Percentiles rank a stretch among this genome's conserved stretches.
phyloP scores from a whole-genome alignment of 2,329 filamentous ascomycete species.

The Alternaria infectoria region DNA sequence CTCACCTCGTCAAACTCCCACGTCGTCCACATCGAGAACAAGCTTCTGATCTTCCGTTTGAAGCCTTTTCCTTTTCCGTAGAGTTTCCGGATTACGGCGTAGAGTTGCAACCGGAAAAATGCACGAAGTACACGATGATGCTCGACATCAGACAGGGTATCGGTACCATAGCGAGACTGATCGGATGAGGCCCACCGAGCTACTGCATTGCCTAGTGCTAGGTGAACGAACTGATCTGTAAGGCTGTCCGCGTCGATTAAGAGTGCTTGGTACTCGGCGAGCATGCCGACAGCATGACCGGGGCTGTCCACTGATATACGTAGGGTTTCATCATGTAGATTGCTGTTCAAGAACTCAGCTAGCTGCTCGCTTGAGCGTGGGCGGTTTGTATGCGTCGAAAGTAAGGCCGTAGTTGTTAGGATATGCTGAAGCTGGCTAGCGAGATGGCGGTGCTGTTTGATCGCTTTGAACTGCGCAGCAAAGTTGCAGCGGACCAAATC shows the following conservation, averaged over 20 bases:
- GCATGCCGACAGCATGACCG: not conserved
- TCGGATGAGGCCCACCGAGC: not conserved
- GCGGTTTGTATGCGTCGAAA: not conserved
- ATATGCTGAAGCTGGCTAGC: slow-evolving; percentile 3
- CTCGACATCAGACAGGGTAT: not conserved
- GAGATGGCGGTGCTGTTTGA: not conserved
- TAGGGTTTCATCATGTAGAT: not conserved
- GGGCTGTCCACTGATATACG: not conserved
- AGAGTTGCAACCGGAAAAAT: not conserved
- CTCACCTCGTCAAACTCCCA: slow-evolving; percentile 6
- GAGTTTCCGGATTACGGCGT: not conserved
- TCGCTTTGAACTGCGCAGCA: not conserved
- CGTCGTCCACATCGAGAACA: not conserved
- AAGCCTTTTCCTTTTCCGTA: not conserved
- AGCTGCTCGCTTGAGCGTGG: not conserved
- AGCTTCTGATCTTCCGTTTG: not conserved
- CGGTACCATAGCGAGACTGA: not conserved
- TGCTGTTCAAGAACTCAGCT: not conserved
- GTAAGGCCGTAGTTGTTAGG: not conserved
- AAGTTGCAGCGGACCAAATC: slow-evolving; percentile 6
- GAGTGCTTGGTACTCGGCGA: not conserved
- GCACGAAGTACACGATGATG: not conserved
- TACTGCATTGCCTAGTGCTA: not conserved
- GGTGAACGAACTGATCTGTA: not conserved
- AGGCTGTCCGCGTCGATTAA: not conserved